Conservation (phyloP, 306 rosid species). For the Corylus americana region DNA sequence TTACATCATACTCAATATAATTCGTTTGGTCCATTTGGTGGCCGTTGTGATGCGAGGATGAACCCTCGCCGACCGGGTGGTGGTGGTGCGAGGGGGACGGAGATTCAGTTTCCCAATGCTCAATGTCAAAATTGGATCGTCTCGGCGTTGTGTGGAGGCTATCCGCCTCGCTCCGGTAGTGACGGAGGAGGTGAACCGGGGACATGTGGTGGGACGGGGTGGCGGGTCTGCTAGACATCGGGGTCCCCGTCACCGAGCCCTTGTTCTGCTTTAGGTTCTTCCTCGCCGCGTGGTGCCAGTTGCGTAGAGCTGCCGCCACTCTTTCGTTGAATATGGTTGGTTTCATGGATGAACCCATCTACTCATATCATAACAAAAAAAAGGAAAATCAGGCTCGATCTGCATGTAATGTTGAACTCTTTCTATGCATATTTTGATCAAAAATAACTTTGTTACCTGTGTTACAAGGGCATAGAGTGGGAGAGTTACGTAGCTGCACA, state of each 20-base stretch:
- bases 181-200: conserved; percentile 59
- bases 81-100: conserved; percentile 43
- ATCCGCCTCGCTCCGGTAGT: conserved; percentile 49
- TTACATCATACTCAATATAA: conserved; percentile 7
- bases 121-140: conserved; percentile 27
- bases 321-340: conserved; percentile 79
- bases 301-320: conserved; percentile 64
- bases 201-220: conserved; percentile 56
- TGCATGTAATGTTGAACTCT: neutral
- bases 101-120: conserved; percentile 41
- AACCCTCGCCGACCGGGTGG: conserved; percentile 17
- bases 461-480: conserved; percentile 92
- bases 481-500: conserved; percentile 89
- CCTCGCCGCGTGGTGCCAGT: conserved; percentile 73
- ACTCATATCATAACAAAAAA: neutral
- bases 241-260: conserved; percentile 36
- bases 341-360: conserved; percentile 92
- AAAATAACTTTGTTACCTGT: conserved; percentile 48
- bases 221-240: conserved; percentile 51
- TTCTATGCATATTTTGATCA: too few relatives aligned
- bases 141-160: conserved; percentile 48
- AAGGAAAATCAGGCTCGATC: too few relatives aligned
- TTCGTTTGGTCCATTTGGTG: conserved; percentile 34
- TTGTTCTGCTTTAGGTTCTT: conserved; percentile 56
- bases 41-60: conserved; percentile 20